Evolutionary conservation across 1,284 basidiomycete genomes (phyloP).

Genomic region (Ganoderma lucidum): DNA sequence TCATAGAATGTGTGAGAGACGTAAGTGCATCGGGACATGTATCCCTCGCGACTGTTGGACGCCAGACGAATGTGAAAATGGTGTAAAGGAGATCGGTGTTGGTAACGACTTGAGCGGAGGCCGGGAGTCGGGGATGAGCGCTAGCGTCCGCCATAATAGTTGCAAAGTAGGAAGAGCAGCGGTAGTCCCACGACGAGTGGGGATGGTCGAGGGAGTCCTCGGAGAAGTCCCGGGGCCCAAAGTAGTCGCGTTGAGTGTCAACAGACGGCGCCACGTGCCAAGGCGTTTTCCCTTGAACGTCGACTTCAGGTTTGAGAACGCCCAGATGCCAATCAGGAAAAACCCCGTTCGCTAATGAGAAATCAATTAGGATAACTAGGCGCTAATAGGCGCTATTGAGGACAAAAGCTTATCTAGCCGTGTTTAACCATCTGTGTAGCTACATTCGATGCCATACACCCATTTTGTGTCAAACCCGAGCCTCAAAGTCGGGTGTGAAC

Average conservation of each 20-base stretch:
- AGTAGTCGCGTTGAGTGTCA: too few species aligned
- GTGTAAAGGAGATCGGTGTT: neutral
- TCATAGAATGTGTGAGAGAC: neutral
- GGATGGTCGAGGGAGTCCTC: too few species aligned
- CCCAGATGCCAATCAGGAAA: neutral
- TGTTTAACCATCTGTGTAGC: neutral
- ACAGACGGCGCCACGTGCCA: too few species aligned
- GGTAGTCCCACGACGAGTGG: neutral
- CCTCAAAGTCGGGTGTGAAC: neutral
- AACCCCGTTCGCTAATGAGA: neutral
- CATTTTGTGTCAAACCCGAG: neutral
- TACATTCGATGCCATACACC: neutral
- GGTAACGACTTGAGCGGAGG: neutral
- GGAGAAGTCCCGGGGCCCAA: too few species aligned
- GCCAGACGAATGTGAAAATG: neutral
- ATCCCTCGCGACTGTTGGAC: neutral
- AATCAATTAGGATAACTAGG: neutral
- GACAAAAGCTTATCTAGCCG: neutral
- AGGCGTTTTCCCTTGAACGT: too few species aligned
- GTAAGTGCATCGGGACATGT: neutral
- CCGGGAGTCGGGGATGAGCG: neutral
- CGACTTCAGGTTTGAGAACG: too few species aligned
- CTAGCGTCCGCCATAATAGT: neutral
- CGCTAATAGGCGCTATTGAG: neutral
- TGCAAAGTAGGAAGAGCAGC: neutral